Percentiles rank a stretch among this genome's conserved stretches.
Conservation (phyloP, 2,329 filamentous ascomycete genomes). For the Chlorencoelia australis region DNA sequence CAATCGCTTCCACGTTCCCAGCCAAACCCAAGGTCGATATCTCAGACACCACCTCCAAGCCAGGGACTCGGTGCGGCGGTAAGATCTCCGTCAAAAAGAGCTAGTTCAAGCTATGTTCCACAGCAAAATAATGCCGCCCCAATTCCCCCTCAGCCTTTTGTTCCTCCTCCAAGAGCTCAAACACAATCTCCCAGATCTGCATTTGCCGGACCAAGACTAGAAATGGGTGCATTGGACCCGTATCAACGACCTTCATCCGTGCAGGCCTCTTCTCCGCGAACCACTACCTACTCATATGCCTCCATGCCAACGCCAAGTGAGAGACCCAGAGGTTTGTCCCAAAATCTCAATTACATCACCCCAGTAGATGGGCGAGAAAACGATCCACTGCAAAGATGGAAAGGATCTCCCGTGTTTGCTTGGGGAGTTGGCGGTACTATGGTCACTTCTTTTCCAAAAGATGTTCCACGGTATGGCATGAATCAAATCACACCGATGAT, state of each 20-base stretch:
- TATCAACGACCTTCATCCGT: conserved; percentile 44
- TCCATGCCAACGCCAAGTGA: conserved; percentile 12
- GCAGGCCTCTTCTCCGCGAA: conserved; percentile 22
- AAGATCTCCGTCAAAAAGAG: conserved; percentile 47
- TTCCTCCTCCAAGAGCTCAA: conserved; percentile 47
- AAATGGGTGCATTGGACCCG: conserved; percentile 29
- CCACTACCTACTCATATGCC: conserved; percentile 6
- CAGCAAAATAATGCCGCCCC: conserved; percentile 22
- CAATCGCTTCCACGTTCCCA: conserved; percentile 7
- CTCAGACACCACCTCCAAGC: conserved; percentile 42
- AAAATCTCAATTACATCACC: conserved; percentile 46
- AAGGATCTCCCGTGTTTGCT: conserved; percentile 72
- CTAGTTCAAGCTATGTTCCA: conserved; percentile 43
- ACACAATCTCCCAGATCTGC: conserved; percentile 53
- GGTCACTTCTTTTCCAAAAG: conserved; percentile 78
- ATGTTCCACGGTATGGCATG: conserved; percentile 75
- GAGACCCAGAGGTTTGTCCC: conserved; percentile 42
- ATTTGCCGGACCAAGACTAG: conserved; percentile 36
- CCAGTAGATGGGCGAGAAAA: conserved; percentile 57
- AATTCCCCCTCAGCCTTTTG: conserved; percentile 28
- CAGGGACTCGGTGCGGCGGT: conserved; percentile 31
- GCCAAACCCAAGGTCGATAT: conserved; percentile 22
- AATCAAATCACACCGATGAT: conserved; percentile 61
- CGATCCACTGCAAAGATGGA: conserved; percentile 83
- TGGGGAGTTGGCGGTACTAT: conserved; percentile 84